Evolutionary conservation across 768 basidiomycete genomes (phyloP).

Genomic region (Melanogaster broomeanus): DNA sequence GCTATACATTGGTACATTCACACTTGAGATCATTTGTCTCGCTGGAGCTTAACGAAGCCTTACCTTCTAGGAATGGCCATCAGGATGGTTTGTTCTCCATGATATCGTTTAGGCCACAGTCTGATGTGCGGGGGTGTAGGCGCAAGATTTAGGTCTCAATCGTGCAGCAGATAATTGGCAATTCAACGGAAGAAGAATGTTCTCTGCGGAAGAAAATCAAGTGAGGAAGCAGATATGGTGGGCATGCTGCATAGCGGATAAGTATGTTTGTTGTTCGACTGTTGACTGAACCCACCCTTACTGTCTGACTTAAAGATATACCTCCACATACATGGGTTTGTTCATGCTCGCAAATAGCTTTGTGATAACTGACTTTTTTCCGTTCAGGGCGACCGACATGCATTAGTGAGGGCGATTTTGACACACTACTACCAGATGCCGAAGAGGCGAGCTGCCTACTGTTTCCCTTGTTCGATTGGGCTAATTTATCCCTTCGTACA

Average conservation of each 20-base stretch:
- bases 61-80: constrained; percentile 61
- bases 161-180: constrained; percentile 78
- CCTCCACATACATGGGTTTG: constrained; percentile 73
- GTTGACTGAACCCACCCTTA: constrained; percentile 1
- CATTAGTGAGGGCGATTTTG: constrained; percentile 70
- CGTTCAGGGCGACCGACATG: constrained; percentile 61
- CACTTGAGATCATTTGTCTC: neutral
- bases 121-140: constrained; percentile 41
- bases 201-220: constrained; percentile 67
- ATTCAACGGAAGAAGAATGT: constrained; percentile 57
- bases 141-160: constrained; percentile 79
- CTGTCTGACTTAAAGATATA: constrained; percentile 46
- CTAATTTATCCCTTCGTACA: constrained; percentile 32
- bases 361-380: constrained; percentile 9
- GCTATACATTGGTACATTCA: constrained; percentile 67
- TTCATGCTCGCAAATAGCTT: neutral
- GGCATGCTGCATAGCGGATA: constrained; percentile 69
- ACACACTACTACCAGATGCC: constrained; percentile 60
- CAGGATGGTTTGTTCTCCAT: constrained; percentile 55
- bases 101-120: neutral
- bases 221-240: constrained; percentile 80
- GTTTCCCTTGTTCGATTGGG: neutral
- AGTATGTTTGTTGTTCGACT: constrained; percentile 43
- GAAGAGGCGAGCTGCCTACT: constrained; percentile 45
- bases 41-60: neutral